These are phyloP conservation scores for Biscogniauxia marginata DNA, from an alignment of 2,329 filamentous ascomycete genomes.

Conservation along the genomic window DNA sequence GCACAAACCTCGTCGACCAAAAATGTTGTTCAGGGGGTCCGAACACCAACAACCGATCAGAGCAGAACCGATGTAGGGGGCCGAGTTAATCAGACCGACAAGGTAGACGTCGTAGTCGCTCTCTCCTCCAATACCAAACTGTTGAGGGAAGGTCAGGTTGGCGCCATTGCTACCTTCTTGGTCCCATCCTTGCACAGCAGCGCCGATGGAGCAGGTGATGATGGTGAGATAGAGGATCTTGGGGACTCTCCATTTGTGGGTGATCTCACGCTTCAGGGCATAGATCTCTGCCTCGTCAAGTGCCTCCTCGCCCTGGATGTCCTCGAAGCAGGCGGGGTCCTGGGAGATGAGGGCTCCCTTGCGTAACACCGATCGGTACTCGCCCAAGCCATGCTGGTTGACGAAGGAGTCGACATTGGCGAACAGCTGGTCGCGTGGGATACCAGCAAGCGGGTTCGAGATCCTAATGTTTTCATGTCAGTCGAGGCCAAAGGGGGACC, in stretches of 20 bases:
- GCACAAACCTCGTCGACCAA: constrained; percentile 52
- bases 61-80: constrained; percentile 44
- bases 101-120: constrained; percentile 32
- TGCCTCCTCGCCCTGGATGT: constrained; percentile 54
- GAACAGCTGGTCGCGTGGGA: constrained; percentile 52
- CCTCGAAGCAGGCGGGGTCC: constrained; percentile 61
- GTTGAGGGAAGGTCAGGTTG: constrained; percentile 58
- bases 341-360: constrained; percentile 76
- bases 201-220: constrained; percentile 65
- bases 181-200: constrained; percentile 68
- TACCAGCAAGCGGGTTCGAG: constrained; percentile 46
- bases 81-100: constrained; percentile 57
- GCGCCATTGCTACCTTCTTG: constrained; percentile 64
- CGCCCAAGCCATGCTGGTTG: constrained; percentile 52
- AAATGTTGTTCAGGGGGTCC: constrained; percentile 58
- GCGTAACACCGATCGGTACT: constrained; percentile 57
- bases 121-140: constrained; percentile 47
- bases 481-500: not conserved
- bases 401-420: constrained; percentile 58
- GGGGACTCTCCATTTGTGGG: constrained; percentile 68
- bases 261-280: constrained; percentile 59
- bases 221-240: constrained; percentile 64
- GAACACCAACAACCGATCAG: constrained; percentile 56
- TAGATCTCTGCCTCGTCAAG: constrained; percentile 60
- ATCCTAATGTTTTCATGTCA: constrained; percentile 33